Evolutionary conservation across 2,329 filamentous ascomycete genomes (phyloP).

Genomic region (Epichloe festucae): DNA sequence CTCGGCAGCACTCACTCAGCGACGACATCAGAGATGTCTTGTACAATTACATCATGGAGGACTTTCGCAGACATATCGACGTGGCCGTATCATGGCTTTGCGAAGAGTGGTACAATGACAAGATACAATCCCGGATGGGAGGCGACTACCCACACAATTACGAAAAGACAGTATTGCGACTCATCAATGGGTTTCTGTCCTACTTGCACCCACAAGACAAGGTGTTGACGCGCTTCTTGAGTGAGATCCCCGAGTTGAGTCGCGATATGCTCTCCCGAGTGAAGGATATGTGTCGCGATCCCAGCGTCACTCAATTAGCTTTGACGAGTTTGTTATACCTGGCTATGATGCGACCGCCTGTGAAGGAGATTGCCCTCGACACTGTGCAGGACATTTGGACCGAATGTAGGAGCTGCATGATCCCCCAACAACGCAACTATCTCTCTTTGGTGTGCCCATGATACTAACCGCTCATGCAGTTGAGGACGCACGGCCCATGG

Average conservation of each 20-base stretch:
- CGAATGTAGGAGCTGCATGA: conserved; percentile 38
- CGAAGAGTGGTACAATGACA: conserved; percentile 97
- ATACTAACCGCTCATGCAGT: conserved; percentile 22
- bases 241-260: conserved; percentile 76
- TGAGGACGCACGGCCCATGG: conserved; percentile 50
- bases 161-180: conserved; percentile 61
- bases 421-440: neutral
- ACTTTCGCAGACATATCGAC: conserved; percentile 82
- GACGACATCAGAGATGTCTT: conserved; percentile 67
- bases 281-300: conserved; percentile 52
- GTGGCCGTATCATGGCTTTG: conserved; percentile 87
- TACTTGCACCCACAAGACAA: conserved; percentile 90
- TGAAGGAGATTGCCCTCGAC: conserved; percentile 49
- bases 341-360: conserved; percentile 54
- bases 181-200: conserved; percentile 81
- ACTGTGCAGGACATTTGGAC: conserved; percentile 54
- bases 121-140: conserved; percentile 28
- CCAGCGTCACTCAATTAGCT: conserved; percentile 49
- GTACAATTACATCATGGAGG: conserved; percentile 77
- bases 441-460: neutral
- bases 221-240: conserved; percentile 77
- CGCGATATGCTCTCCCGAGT: conserved; percentile 60
- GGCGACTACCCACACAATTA: conserved; percentile 51
- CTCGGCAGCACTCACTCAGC: conserved; percentile 35
- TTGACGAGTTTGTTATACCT: conserved; percentile 53